These are phyloP conservation scores for Lupinus albus DNA, from an alignment of 306 rosid species.

Conservation along the genomic window DNA sequence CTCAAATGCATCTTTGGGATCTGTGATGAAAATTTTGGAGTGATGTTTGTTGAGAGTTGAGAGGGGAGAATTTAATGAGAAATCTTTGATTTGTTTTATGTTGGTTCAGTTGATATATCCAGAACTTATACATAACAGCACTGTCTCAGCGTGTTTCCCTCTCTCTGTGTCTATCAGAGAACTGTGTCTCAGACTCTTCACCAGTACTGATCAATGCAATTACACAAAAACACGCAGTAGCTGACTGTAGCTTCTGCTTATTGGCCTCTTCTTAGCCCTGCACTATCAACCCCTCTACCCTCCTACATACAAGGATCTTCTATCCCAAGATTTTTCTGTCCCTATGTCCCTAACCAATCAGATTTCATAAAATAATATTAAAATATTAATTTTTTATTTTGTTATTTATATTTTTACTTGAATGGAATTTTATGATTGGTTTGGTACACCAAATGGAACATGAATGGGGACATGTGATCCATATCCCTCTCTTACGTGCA, in stretches of 20 bases:
- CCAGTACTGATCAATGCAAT: conserved; percentile 43
- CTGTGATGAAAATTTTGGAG: conserved; percentile 44
- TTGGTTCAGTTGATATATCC: conserved; percentile 44
- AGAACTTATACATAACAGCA: conserved; percentile 28
- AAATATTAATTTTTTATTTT: too few relatives aligned
- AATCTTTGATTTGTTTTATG: conserved; percentile 66
- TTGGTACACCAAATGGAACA: too few relatives aligned
- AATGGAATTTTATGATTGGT: too few relatives aligned
- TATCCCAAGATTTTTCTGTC: too few relatives aligned
- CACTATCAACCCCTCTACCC: conserved; percentile 34
- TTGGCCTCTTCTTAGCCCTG: conserved; percentile 52
- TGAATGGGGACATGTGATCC: too few relatives aligned
- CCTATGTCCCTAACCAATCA: too few relatives aligned
- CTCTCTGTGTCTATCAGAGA: conserved; percentile 38
- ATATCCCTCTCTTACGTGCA: too few relatives aligned
- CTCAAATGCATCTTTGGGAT: conserved; percentile 47
- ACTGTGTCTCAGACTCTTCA: conserved; percentile 50
- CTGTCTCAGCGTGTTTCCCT: conserved; percentile 35
- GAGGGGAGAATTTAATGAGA: conserved; percentile 34
- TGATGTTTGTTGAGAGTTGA: conserved; percentile 8
- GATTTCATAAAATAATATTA: too few relatives aligned
- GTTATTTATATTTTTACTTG: too few relatives aligned
- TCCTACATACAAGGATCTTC: too few relatives aligned
- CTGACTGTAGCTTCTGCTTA: conserved; percentile 46
- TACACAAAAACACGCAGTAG: conserved; percentile 45